These are phyloP conservation scores for Colletotrichum aenigma DNA, from an alignment of 2,329 filamentous ascomycete genomes.

Conservation along the genomic window DNA sequence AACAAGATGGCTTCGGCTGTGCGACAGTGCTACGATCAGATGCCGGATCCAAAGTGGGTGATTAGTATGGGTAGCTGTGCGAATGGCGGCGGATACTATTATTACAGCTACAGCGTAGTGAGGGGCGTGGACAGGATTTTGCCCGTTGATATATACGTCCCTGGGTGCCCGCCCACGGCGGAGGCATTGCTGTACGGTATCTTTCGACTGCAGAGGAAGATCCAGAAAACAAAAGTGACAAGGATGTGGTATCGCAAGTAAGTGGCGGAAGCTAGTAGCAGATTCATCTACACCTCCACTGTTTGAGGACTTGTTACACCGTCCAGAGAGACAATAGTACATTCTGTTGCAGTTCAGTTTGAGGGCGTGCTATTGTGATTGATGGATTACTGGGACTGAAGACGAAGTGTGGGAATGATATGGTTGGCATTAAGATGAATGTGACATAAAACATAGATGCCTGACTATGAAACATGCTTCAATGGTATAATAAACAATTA, in stretches of 20 bases:
- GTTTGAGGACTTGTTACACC: too few relatives aligned
- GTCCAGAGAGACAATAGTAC: too few relatives aligned
- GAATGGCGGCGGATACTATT: conserved; percentile 86
- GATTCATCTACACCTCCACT: too few relatives aligned
- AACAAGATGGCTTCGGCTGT: conserved; percentile 97
- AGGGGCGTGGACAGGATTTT: conserved; percentile 78
- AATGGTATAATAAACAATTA: not conserved
- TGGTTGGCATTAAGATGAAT: not conserved
- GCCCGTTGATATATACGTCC: conserved; percentile 81
- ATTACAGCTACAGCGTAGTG: conserved; percentile 78
- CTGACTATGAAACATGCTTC: not conserved
- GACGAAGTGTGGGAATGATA: rapidly evolving
- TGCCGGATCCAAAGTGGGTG: conserved; percentile 91
- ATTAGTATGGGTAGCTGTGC: conserved; percentile 83
- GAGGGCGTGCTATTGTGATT: too few relatives aligned
- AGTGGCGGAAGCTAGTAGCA: not conserved
- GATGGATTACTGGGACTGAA: not conserved
- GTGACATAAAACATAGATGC: not conserved
- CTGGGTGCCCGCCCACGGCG: conserved; percentile 69
- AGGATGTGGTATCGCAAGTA: conserved; percentile 65
- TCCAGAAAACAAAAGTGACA: conserved; percentile 62
- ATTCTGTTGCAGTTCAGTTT: too few relatives aligned
- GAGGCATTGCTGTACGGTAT: conserved; percentile 72
- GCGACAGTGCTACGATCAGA: conserved; percentile 92
- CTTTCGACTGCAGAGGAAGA: conserved; percentile 79